Evolutionary conservation across 2,329 filamentous ascomycete species (phyloP).

Genomic region (Venturia asperata): DNA sequence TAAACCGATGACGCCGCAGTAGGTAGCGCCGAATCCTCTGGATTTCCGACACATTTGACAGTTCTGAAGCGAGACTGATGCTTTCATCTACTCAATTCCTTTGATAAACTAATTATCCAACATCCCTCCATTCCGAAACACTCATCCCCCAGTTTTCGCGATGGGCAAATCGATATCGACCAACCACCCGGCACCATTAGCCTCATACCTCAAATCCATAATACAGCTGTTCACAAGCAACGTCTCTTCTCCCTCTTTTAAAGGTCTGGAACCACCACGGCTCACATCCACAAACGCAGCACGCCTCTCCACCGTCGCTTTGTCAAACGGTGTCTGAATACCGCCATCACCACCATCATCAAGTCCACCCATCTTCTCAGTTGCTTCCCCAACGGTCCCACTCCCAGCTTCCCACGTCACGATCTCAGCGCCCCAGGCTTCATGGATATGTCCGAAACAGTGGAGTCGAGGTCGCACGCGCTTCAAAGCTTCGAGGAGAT

Average conservation of each 20-base stretch:
- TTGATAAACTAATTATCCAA: too few relatives aligned
- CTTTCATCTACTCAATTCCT: too few relatives aligned
- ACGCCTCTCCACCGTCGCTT: not conserved
- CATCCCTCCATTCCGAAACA: too few relatives aligned
- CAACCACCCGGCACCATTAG: constrained; percentile 15
- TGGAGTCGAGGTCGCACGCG: constrained; percentile 49
- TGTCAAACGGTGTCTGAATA: constrained; percentile 11
- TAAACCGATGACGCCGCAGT: too few relatives aligned
- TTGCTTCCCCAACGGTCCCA: not conserved
- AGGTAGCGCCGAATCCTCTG: too few relatives aligned
- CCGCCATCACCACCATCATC: not conserved
- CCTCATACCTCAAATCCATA: constrained; percentile 14
- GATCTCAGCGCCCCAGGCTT: constrained; percentile 38
- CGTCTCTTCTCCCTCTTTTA: constrained; percentile 13
- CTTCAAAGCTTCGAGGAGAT: constrained; percentile 45
- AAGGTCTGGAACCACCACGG: not conserved
- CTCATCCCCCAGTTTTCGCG: too few relatives aligned
- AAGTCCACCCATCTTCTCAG: constrained; percentile 1
- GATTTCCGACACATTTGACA: too few relatives aligned
- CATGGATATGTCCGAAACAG: constrained; percentile 58
- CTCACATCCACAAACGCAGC: constrained; percentile 17
- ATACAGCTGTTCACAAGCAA: constrained; percentile 18
- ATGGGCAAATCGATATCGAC: constrained; percentile 18
- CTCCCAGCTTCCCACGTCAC: not conserved
- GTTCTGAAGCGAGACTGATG: too few relatives aligned